phyloP scores from a whole-genome alignment of 1,139 yeast genomes.

The Protomyces arabidopsidicola region DNA sequence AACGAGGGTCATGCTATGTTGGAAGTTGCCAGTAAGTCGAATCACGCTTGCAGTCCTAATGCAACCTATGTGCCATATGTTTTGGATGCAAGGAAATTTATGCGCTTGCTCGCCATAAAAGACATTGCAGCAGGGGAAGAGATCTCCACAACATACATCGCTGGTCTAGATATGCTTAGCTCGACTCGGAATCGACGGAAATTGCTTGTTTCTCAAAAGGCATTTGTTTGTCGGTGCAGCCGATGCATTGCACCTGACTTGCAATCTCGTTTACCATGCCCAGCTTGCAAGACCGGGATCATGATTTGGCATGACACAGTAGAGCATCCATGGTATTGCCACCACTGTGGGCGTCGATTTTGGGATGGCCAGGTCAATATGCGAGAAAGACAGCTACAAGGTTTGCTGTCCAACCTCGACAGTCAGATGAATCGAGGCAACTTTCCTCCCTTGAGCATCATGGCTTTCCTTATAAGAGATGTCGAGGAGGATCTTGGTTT shows the following conservation, averaged over 20 bases:
- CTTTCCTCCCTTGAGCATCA: constrained; percentile 10
- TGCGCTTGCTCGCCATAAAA: constrained; percentile 19
- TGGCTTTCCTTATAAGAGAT: constrained; percentile 8
- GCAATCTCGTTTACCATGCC: constrained; percentile 15
- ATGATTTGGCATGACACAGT: constrained; percentile 2
- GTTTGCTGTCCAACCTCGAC: constrained; percentile 2
- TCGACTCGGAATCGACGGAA: constrained; percentile 7
- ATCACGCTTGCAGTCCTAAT: constrained; percentile 23
- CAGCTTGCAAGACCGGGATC: neutral
- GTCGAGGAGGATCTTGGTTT: constrained; percentile 2
- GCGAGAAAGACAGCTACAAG: constrained; percentile 1
- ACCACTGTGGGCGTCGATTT: constrained; percentile 7
- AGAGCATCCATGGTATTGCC: constrained; percentile 17
- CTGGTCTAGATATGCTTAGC: constrained; percentile 19
- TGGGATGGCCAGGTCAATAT: constrained; percentile 20
- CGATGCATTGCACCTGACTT: constrained; percentile 10
- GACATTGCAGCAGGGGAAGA: constrained; percentile 6
- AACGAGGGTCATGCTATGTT: constrained; percentile 11
- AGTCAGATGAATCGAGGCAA: constrained; percentile 10
- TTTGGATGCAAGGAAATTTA: neutral
- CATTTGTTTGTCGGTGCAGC: constrained; percentile 11
- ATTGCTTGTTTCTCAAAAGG: constrained; percentile 2
- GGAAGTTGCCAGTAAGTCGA: constrained; percentile 17
- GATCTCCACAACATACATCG: constrained; percentile 16
- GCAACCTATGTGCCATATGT: constrained; percentile 1